These are phyloP conservation scores for Russula dissimulans DNA, from an alignment of 768 basidiomycete species.

Conservation along the genomic window DNA sequence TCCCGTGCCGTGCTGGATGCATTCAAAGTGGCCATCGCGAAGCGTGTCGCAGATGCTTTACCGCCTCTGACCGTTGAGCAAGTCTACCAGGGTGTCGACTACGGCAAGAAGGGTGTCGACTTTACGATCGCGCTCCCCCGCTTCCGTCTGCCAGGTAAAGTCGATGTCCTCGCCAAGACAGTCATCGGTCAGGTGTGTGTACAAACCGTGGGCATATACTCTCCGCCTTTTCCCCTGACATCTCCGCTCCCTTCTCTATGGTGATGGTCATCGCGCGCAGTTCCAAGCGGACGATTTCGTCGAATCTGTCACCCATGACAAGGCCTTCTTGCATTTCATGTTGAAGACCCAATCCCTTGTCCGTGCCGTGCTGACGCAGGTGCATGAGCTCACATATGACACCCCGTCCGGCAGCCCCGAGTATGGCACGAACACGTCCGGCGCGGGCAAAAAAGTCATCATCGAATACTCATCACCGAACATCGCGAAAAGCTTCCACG, in stretches of 20 bases:
- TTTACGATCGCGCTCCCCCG: slow-evolving; percentile 89
- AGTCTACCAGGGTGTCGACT: slow-evolving; percentile 78
- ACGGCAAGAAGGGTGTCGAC: slow-evolving; percentile 90
- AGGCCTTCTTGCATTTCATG: slow-evolving; percentile 78
- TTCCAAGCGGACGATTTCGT: slow-evolving; percentile 82
- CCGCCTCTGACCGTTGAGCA: slow-evolving; percentile 61
- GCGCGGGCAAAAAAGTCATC: slow-evolving; percentile 73
- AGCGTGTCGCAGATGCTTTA: slow-evolving; percentile 55
- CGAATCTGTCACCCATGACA: slow-evolving; percentile 56
- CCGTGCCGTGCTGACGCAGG: slow-evolving; percentile 58
- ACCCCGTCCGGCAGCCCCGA: slow-evolving; percentile 49
- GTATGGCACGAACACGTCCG: slow-evolving; percentile 75
- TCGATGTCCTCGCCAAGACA: slow-evolving; percentile 65
- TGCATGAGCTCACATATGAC: slow-evolving; percentile 61
- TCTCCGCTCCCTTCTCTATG: not conserved
- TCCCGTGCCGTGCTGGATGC: slow-evolving; percentile 59
- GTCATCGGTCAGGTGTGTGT: slow-evolving; percentile 69
- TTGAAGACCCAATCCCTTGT: slow-evolving; percentile 57
- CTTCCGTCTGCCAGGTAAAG: slow-evolving; percentile 77
- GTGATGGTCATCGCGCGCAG: slow-evolving; percentile 29
- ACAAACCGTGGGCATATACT: not conserved
- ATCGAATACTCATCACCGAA: slow-evolving; percentile 96
- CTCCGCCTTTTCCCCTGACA: not conserved
- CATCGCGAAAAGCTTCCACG: slow-evolving; percentile 97
- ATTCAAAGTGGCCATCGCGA: slow-evolving; percentile 76